Conservation (phyloP, 2,329 filamentous ascomycete genomes). For the Tolypocladium paradoxum region DNA sequence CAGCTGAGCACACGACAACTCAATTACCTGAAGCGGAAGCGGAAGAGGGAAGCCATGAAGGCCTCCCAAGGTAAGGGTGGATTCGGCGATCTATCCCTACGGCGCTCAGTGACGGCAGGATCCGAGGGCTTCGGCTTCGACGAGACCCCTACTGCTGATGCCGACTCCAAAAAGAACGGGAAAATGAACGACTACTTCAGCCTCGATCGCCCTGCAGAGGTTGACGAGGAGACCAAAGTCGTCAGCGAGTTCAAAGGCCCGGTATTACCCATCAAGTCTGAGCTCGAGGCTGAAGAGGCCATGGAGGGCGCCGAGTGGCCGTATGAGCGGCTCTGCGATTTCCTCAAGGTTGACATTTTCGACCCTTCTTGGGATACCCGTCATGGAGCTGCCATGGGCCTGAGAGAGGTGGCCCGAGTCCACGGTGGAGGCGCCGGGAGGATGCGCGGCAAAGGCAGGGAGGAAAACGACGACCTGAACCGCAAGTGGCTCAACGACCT, state of each 20-base stretch:
- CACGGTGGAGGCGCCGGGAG: slow-evolving; percentile 85
- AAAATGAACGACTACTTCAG: slow-evolving; percentile 79
- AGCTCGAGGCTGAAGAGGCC: slow-evolving; percentile 68
- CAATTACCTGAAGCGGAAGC: slow-evolving; percentile 88
- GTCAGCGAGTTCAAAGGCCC: slow-evolving; percentile 93
- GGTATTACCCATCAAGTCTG: slow-evolving; percentile 69
- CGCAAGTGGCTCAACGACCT: slow-evolving; percentile 85
- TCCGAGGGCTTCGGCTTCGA: slow-evolving; percentile 49
- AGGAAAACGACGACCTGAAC: slow-evolving; percentile 72
- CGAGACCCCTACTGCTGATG: slow-evolving; percentile 43
- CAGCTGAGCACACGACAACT: slow-evolving; percentile 85
- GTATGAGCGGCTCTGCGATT: slow-evolving; percentile 86
- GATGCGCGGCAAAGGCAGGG: slow-evolving; percentile 53
- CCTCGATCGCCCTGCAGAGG: slow-evolving; percentile 63
- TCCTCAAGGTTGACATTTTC: slow-evolving; percentile 87
- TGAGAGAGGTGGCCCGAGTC: slow-evolving; percentile 84
- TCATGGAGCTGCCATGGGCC: slow-evolving; percentile 89
- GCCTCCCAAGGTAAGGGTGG: slow-evolving; percentile 78
- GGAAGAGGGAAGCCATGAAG: slow-evolving; percentile 80
- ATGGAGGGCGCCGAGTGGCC: slow-evolving; percentile 83
- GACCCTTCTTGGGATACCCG: slow-evolving; percentile 91
- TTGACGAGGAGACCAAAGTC: slow-evolving; percentile 84
- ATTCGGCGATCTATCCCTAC: slow-evolving; percentile 73
- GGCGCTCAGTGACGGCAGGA: slow-evolving; percentile 48
- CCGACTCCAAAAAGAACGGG: slow-evolving; percentile 48